Evolutionary conservation across 2,329 filamentous ascomycete genomes (phyloP), one percentile per base, ranked within the genome.

Genomic region (Apiospora arundinis): DNA sequence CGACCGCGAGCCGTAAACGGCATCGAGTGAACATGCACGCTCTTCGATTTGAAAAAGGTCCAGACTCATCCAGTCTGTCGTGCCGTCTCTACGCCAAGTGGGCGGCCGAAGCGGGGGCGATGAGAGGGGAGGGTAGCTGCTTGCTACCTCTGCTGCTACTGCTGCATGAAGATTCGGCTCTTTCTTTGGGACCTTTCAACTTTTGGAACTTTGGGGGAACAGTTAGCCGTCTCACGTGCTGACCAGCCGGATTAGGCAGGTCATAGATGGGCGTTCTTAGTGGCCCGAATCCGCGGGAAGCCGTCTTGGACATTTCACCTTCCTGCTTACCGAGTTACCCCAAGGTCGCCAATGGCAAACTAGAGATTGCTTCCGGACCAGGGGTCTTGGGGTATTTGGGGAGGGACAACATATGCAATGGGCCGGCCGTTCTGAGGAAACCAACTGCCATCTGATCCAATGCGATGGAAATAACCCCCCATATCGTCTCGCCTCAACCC

Each of bases 401-500:
- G 32, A 32, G 32, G 32, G 32, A 32, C 32, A 32, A 32, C n/a
- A n/a, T n/a, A n/a, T 32, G 32, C 32, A 32, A 32, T 6, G 32
- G 32, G 32, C 32, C 32, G 32, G 32, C 32, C 32, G 32, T 32
- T 3, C 32, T 32, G 32, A 4, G 32, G 52, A 6, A 32, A 32
- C 48, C n/a, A 12, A 12, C 46, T 49, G 46, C 25, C 52, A 60
- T 37, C 25, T 60, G 25, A 60, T 60, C 52, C 52, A 60, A 32
- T 60, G 21, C 52, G 25, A 60, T 60, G 52, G 28, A 37, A 60
- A 18, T 6, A 60, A 18, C 16, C 28, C n/a, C 16, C 52, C 52
- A 60, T 60, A 60, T 60, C 52, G 52, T 60, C 52, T 60, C 52
- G 52, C 52, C 52, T 60, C 52, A 60, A 60, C 32, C 52, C 52